Conservation (phyloP, 2,329 filamentous ascomycete genomes). For the Geosmithia putterillii region DNA sequence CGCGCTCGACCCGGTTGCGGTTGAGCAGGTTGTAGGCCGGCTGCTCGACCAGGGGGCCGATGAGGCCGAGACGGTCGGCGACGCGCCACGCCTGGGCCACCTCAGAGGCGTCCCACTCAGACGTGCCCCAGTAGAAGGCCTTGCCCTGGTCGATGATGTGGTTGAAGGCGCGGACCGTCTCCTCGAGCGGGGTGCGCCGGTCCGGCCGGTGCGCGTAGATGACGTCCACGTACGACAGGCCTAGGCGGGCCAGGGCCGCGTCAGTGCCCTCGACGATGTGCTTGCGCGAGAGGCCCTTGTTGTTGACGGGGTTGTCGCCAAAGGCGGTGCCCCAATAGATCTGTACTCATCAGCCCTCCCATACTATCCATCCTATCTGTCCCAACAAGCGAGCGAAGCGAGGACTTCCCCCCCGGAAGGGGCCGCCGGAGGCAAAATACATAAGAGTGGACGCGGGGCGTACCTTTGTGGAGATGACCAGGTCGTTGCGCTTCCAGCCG, state of each 20-base stretch:
- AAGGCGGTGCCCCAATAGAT: constrained; percentile 52
- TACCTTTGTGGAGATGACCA: constrained; percentile 50
- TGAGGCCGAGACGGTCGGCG: constrained; percentile 46
- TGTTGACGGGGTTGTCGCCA: constrained; percentile 52
- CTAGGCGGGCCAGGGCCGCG: constrained; percentile 42
- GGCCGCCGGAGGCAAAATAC: no score
- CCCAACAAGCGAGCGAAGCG: no score
- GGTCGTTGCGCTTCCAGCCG: constrained; percentile 48
- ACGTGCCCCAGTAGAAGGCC: constrained; percentile 60
- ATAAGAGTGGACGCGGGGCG: background rate
- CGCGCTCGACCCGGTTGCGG: constrained; percentile 49
- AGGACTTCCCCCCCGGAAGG: no score
- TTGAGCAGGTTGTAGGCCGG: constrained; percentile 53
- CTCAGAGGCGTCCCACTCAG: constrained; percentile 54
- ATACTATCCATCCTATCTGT: no score
- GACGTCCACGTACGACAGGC: constrained; percentile 52
- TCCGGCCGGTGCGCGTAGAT: constrained; percentile 60
- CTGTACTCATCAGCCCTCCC: constrained; percentile 15
- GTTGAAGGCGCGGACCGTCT: constrained; percentile 60
- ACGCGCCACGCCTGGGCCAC: constrained; percentile 50
- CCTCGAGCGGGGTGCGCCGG: constrained; percentile 55
- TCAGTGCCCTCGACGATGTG: constrained; percentile 57
- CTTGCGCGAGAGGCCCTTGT: constrained; percentile 55
- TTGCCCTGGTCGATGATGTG: constrained; percentile 56
- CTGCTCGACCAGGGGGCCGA: constrained; percentile 55